Evolutionary conservation across 768 basidiomycete species (phyloP).

Genomic region (Tylopilus balloui): DNA sequence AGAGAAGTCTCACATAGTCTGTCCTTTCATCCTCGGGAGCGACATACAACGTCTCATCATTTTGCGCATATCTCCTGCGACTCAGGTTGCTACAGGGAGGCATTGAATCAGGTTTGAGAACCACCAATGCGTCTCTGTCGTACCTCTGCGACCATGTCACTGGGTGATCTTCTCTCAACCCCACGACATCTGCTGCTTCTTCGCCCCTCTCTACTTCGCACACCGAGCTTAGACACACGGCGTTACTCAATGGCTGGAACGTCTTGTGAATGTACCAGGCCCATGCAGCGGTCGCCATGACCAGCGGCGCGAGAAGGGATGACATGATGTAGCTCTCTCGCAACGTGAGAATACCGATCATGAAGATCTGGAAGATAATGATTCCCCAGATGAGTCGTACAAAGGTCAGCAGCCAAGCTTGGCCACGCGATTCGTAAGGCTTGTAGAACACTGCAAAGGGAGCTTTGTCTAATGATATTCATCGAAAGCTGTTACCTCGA

Average conservation of each 20-base stretch:
- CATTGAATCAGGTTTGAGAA: background rate
- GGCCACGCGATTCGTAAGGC: conserved; percentile 94
- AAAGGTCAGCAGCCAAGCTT: conserved; percentile 97
- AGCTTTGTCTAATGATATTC: background rate
- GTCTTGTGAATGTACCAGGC: conserved; percentile 69
- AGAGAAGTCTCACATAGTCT: conserved; percentile 60
- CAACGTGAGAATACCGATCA: conserved; percentile 91
- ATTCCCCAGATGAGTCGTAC: conserved; percentile 89
- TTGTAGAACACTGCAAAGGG: conserved; percentile 85
- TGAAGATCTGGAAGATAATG: conserved; percentile 90
- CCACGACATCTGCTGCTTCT: conserved; percentile 72
- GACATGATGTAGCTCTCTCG: conserved; percentile 54
- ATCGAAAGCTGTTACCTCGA: background rate
- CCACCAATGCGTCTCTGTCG: background rate
- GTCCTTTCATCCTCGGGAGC: conserved; percentile 92
- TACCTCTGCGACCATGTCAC: conserved; percentile 89
- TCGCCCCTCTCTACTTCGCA: conserved; percentile 89
- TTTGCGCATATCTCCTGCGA: conserved; percentile 82
- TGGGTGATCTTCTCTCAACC: conserved; percentile 76
- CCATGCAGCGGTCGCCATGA: conserved; percentile 73
- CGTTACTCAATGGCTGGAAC: conserved; percentile 72
- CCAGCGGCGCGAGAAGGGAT: conserved; percentile 67
- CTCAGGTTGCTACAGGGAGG: conserved; percentile 64
- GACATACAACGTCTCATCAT: conserved; percentile 92
- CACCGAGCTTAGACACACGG: conserved; percentile 80